phyloP scores from a whole-genome alignment of 2,329 filamentous ascomycete species.

The Podosphaera fusca region DNA sequence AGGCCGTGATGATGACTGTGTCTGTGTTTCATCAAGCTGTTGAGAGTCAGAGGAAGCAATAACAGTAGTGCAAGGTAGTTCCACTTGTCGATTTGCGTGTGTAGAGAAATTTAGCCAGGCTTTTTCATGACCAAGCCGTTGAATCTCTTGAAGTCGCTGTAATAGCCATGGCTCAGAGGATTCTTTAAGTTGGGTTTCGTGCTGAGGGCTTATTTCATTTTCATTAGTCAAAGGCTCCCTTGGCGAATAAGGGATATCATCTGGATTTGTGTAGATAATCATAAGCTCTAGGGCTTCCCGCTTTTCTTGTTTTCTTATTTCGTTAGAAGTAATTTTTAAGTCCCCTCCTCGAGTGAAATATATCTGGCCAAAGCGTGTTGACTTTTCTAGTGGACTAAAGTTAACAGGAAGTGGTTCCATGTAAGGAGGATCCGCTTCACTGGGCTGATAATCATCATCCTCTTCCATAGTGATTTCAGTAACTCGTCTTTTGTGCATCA shows the following conservation, averaged over 20 bases:
- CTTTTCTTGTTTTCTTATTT: constrained; percentile 30
- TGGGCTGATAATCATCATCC: constrained; percentile 19
- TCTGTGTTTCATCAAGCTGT: constrained; percentile 4
- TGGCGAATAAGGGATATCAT: constrained; percentile 16
- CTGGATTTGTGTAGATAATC: constrained; percentile 18
- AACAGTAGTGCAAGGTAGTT: constrained; percentile 2
- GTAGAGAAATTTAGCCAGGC: constrained; percentile 4
- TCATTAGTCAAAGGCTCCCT: constrained; percentile 13
- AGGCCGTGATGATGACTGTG: background rate
- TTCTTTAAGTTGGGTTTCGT: constrained; percentile 7
- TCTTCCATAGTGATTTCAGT: constrained; percentile 30
- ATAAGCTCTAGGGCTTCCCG: constrained; percentile 37
- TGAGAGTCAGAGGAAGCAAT: constrained; percentile 6
- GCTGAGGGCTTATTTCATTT: constrained; percentile 2
- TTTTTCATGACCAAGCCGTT: constrained; percentile 12
- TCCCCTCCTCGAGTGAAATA: constrained; percentile 31
- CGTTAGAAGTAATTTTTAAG: constrained; percentile 26
- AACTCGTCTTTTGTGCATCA: constrained; percentile 36
- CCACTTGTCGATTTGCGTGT: background rate
- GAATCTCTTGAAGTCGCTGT: constrained; percentile 13
- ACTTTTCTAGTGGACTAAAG: constrained; percentile 17
- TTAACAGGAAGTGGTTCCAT: constrained; percentile 24
- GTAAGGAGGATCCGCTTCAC: constrained; percentile 26
- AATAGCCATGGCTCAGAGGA: constrained; percentile 12
- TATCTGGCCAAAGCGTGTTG: constrained; percentile 22